phyloP scores from a whole-genome alignment of 805 yeast genomes.

The Barnettozyma salicaria region DNA sequence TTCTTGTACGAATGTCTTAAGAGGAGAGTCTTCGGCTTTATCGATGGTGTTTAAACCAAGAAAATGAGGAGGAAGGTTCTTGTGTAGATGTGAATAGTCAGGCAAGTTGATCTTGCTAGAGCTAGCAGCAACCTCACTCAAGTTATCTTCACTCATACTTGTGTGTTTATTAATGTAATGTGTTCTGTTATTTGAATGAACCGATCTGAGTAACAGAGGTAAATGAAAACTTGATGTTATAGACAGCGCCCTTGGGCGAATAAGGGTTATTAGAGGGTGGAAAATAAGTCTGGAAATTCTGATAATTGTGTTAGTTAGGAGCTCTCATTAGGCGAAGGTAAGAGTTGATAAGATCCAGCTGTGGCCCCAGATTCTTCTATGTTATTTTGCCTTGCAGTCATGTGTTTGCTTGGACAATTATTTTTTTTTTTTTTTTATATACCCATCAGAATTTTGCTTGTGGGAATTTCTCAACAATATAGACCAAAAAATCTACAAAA shows the following conservation, averaged over 20 bases:
- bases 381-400: no score
- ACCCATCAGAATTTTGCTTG: neutral
- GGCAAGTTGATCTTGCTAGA: constrained; percentile 26
- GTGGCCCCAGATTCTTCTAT: neutral
- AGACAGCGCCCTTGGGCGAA: constrained; percentile 10
- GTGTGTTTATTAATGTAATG: neutral
- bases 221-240: constrained; percentile 1
- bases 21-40: constrained; percentile 66
- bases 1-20: constrained; percentile 77
- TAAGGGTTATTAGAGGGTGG: constrained; percentile 5
- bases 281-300: constrained; percentile 11
- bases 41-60: constrained; percentile 75
- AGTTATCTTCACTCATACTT: constrained; percentile 36
- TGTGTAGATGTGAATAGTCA: constrained; percentile 32
- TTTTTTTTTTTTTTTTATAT: no score
- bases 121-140: constrained; percentile 31
- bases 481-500: no score
- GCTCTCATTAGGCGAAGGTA: neutral
- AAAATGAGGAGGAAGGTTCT: constrained; percentile 62
- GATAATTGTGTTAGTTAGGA: neutral
- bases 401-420: neutral
- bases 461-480: constrained; percentile 2
- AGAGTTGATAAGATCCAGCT: neutral
- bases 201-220: neutral
- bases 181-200: no score